phyloP scores from a whole-genome alignment of 2,329 filamentous ascomycete genomes.

The Xylaria sp. region DNA sequence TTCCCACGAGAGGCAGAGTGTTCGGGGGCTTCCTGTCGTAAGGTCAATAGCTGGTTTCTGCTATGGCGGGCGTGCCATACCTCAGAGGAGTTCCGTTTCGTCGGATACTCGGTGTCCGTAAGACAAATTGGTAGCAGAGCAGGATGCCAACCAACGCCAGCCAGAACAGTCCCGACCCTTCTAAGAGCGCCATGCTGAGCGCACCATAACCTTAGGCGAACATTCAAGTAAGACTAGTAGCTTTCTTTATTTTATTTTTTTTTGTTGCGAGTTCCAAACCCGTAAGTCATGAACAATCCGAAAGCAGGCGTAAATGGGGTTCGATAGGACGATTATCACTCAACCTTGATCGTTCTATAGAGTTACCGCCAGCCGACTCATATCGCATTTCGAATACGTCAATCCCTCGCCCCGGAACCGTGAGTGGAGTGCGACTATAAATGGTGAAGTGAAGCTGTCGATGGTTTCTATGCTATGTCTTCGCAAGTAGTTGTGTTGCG shows the following conservation, averaged over 20 bases:
- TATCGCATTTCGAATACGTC: too few species aligned
- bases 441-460: too few species aligned
- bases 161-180: constrained; percentile 24
- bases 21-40: constrained; percentile 49
- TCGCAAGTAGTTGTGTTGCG: too few species aligned
- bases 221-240: not conserved
- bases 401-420: too few species aligned
- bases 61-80: constrained; percentile 22
- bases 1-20: constrained; percentile 59
- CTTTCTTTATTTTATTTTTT: not conserved
- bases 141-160: constrained; percentile 22
- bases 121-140: constrained; percentile 28
- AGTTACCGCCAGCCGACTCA: too few species aligned
- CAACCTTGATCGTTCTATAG: too few species aligned
- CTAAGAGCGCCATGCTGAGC: constrained; percentile 24
- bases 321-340: too few species aligned
- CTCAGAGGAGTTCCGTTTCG: constrained; percentile 39
- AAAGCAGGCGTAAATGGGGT: too few species aligned
- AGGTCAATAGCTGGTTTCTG: constrained; percentile 1
- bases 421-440: too few species aligned
- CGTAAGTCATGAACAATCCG: not conserved
- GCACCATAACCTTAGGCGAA: not conserved
- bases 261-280: not conserved
- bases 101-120: constrained; percentile 28
- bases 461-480: too few species aligned